Conservation (phyloP, 2,329 filamentous ascomycete species). For the Phyllosticta citrichinensis region DNA sequence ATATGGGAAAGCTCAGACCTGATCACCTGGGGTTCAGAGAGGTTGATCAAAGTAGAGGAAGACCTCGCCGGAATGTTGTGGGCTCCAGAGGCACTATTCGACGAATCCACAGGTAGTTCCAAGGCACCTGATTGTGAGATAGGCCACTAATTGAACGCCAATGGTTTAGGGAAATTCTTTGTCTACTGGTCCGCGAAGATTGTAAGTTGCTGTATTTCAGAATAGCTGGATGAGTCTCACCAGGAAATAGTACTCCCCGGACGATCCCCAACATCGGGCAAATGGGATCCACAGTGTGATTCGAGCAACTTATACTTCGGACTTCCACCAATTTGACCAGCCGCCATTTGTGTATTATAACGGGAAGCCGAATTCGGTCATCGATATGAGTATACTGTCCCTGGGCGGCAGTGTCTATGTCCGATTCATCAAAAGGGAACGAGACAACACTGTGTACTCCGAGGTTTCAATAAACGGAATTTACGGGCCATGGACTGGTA, state of each 20-base stretch:
- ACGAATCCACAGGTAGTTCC: slow-evolving; percentile 27
- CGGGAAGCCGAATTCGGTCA: slow-evolving; percentile 38
- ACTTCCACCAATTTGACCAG: slow-evolving; percentile 44
- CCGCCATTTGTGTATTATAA: slow-evolving; percentile 43
- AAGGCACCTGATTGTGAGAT: neutral
- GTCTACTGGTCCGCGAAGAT: slow-evolving; percentile 41
- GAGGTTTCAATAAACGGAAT: slow-evolving; percentile 41
- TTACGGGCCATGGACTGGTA: slow-evolving; percentile 43
- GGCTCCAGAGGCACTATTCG: slow-evolving; percentile 48
- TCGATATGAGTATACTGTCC: slow-evolving; percentile 48
- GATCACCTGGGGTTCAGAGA: slow-evolving; percentile 39
- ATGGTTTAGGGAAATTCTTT: slow-evolving; percentile 29
- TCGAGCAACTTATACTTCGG: slow-evolving; percentile 45
- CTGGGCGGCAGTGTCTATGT: slow-evolving; percentile 36
- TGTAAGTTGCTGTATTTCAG: neutral
- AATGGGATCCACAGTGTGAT: slow-evolving; percentile 34
- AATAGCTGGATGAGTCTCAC: neutral
- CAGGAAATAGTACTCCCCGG: slow-evolving; percentile 33
- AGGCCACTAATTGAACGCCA: neutral
- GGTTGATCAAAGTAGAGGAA: slow-evolving; percentile 42
- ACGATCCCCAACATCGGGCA: slow-evolving; percentile 41
- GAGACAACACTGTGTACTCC: slow-evolving; percentile 41
- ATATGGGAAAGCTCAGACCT: slow-evolving; percentile 47
- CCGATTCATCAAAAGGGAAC: slow-evolving; percentile 48
- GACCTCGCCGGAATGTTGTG: slow-evolving; percentile 49